Evolutionary conservation across 1,284 basidiomycete genomes (phyloP), one percentile per base, ranked within the genome.

Genomic region (Coniferiporia weirii): DNA sequence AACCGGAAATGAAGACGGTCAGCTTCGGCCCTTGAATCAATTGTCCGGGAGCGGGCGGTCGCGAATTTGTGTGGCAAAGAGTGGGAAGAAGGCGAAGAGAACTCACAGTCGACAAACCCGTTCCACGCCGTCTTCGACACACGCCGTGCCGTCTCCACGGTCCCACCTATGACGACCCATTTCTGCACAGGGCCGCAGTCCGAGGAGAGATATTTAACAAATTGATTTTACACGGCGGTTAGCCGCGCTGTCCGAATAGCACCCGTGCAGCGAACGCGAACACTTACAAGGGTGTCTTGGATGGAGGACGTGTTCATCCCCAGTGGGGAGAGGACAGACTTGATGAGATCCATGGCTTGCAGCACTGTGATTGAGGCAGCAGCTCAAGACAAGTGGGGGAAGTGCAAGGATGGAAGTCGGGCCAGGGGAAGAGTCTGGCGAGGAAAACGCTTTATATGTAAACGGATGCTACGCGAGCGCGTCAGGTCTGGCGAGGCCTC

Each of bases 101-200:
- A 27, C 85, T 67, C 69, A 91, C 89, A 92, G 69, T 92, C 90
- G 12, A 92, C 80, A 68, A 92, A 91, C 34, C 89, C 88, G 70
- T 87, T 91, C 89, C 90, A 92, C 12, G 87, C 90, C 12, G 88
- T 89, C 40, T 89, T 77, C 7, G 88, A 91, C 20, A 80, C 82
- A 52, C 88, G 77, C 64, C 87, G 77, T 27, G 85, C 85, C 9
- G 87, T 89, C 69, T 89, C 86, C 20, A 90, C 85, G 2, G 87
- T 89, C 5, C 87, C 87, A 36, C 87, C 87, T 67, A 89, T 86
- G 65, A 89, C 87, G 35, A 89, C 87, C 45, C 89, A 77, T 84
- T 87, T 89, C 85, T 89, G 62, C 10, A 17, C 22, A 2, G 27
- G 44, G 47, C 54, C 27, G 27, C 27, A 27, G 27, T 27, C 27